Base-by-base conservation (phyloP, 306 rosid species). In the Vachellia collinsii region DNA sequence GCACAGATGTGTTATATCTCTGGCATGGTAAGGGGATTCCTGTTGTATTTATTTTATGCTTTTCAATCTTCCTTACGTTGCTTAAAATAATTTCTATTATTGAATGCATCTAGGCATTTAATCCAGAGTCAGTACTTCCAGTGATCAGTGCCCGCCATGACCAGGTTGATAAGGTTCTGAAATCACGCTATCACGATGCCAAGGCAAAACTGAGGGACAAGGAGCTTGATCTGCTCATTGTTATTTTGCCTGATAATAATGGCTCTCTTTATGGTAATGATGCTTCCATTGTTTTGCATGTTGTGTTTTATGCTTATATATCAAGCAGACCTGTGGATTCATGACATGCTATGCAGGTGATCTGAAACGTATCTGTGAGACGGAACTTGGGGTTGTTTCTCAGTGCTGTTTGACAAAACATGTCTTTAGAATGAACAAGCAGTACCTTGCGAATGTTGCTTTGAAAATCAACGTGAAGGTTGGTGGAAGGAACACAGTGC, bases 401-500 rank as follows among this genome's bases (percentile, higher is more conserved):
- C 99, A 96, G 62, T 96, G 99, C 76, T 96, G 98, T 70, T 81
- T 96, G 83, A 93, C 98, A 0, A 96, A 89, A 74, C 97, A 96
- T 53, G 99, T 96, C 0, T 92, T 83, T 42, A 90, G 72, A 78
- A 96, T 93, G 98, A 90, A 87, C 79, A 93, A 96, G 88, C 99
- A 90, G 83, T 96, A 96, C 72, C 83, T 96, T 72, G 98, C 99
- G 23, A 96, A 96, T 73, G 98, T 96, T 56, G 91, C 99, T 6
- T 53, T 96, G 64, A 96, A 96, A 76, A 96, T 96, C 25, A 96
- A 96, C 56, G 99, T 96, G 5, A 96, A 96, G 82, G 99, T 96
- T 17, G 99, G 99, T 6, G 99, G 99, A 46, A 88, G 98, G 78
- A 96, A 96, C 63, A 96, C 98, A 0, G 99, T 96, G 3, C 98